These are phyloP conservation scores for Aspergillus diversus DNA, from an alignment of 495 filamentous ascomycete species.

Conservation along the genomic window DNA sequence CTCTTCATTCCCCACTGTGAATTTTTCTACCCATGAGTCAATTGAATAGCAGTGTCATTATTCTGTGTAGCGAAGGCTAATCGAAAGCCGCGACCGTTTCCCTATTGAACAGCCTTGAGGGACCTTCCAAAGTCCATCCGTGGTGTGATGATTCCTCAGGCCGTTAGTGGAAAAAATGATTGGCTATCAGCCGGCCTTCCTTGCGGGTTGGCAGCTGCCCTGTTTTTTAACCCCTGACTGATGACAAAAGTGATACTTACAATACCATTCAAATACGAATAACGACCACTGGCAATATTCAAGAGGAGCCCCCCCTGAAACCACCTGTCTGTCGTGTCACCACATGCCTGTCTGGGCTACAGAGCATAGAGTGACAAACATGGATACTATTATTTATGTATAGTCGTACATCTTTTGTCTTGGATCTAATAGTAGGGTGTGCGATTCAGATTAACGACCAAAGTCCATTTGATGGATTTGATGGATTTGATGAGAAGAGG, in stretches of 20 bases:
- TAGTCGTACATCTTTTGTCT: neutral
- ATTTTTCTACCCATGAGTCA: too few species aligned
- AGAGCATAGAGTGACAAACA: slow-evolving; percentile 1
- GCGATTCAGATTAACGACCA: neutral
- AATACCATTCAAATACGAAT: neutral
- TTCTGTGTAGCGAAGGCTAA: too few species aligned
- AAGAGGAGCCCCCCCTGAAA: neutral
- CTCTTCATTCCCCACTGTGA: too few species aligned
- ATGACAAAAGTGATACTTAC: slow-evolving; percentile 13
- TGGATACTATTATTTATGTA: neutral
- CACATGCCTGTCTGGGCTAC: neutral
- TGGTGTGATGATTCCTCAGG: slow-evolving; percentile 9
- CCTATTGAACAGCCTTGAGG: neutral
- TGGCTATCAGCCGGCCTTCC: slow-evolving; percentile 1
- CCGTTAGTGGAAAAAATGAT: slow-evolving; percentile 15
- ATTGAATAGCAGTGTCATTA: too few species aligned
- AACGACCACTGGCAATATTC: neutral
- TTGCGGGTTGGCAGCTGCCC: neutral
- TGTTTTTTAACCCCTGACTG: slow-evolving; percentile 23
- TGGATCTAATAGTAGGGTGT: neutral
- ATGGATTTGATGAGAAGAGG: too few species aligned
- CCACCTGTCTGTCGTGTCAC: neutral
- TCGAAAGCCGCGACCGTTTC: neutral
- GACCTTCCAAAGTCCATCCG: neutral
- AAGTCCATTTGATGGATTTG: neutral